Conservation (phyloP, 306 rosid genomes). For the Castanea sativa region DNA sequence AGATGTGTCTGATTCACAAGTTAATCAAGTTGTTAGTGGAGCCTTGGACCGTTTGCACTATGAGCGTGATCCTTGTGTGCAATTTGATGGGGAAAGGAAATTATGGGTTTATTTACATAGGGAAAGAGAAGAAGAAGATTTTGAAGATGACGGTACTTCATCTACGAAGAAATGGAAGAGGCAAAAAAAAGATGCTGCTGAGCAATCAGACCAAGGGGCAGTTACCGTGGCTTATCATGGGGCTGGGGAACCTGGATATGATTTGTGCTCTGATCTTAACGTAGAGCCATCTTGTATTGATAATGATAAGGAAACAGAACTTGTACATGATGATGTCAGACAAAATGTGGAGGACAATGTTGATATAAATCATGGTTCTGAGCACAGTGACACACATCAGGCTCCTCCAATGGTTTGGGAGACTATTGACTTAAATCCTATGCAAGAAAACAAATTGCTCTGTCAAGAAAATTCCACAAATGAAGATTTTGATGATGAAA, state of each 20-base stretch:
- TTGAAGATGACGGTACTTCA: conserved; percentile 98
- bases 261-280: conserved; percentile 86
- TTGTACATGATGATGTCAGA: conserved; percentile 44
- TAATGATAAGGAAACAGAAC: conserved; percentile 67
- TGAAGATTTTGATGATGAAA: conserved; percentile 86
- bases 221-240: conserved; percentile 73
- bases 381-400: conserved; percentile 50
- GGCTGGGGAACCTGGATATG: conserved; percentile 64
- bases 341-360: conserved; percentile 49
- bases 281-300: conserved; percentile 64
- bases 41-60: conserved; percentile 98
- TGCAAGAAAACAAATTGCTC: conserved; percentile 49
- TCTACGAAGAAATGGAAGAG: conserved; percentile 99
- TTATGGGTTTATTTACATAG: conserved; percentile 97
- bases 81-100: conserved; percentile 93
- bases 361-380: conserved; percentile 51
- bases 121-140: conserved; percentile 99
- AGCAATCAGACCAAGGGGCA: conserved; percentile 77
- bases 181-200: conserved; percentile 86
- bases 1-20: conserved; percentile 95
- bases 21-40: conserved; percentile 98
- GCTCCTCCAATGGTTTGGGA: conserved; percentile 63
- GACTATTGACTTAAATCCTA: conserved; percentile 52
- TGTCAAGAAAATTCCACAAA: conserved; percentile 94
- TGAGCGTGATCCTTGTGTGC: conserved; percentile 99